Evolutionary conservation across 768 basidiomycete species (phyloP).

Genomic region (Mycena sanguinolenta): DNA sequence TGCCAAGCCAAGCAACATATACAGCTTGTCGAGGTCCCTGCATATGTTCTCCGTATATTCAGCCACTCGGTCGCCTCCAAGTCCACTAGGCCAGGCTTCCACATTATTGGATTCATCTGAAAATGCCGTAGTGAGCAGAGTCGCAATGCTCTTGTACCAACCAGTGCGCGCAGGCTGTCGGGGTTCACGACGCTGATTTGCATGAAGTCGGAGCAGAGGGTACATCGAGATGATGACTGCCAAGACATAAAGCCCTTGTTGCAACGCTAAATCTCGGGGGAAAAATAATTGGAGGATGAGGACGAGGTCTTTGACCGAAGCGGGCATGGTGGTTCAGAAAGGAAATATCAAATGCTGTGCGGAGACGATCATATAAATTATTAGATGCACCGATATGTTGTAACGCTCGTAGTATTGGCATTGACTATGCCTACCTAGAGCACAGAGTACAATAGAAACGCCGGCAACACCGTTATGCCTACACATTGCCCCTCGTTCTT

Average conservation of each 20-base stretch:
- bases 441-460: no score
- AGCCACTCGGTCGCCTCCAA: neutral
- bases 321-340: no score
- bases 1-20: no score
- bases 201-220: constrained; percentile 17
- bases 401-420: no score
- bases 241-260: constrained; percentile 14
- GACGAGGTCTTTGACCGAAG: neutral
- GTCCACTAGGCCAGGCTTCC: neutral
- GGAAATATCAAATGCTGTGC: no score
- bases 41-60: neutral
- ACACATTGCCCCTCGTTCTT: no score
- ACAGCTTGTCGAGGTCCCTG: neutral
- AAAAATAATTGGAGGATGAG: constrained; percentile 13
- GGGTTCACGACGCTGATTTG: constrained; percentile 16
- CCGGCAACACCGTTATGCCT: no score
- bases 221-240: constrained; percentile 18
- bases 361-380: no score
- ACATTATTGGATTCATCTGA: neutral
- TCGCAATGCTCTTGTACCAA: constrained; percentile 3
- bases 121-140: constrained; percentile 1
- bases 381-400: no score
- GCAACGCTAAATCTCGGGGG: neutral
- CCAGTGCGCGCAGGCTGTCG: constrained; percentile 5
- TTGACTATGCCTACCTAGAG: no score